A percentile compares a stretch with the other conserved stretches of the same genome.
phyloP scores from a whole-genome alignment of 352 stramenopile species.

The Pythium volutum region DNA sequence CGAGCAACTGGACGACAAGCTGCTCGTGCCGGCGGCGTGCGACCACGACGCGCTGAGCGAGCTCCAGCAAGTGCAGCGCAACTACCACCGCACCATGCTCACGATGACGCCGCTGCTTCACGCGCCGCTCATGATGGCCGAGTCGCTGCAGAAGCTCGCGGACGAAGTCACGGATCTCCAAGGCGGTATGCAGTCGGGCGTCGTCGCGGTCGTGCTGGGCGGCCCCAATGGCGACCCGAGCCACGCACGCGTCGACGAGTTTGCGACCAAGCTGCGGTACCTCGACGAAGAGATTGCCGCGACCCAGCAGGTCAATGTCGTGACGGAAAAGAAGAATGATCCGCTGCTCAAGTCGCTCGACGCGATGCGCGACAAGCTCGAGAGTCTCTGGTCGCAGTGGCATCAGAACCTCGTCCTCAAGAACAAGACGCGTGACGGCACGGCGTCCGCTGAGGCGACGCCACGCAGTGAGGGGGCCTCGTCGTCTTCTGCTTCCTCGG shows the following conservation, averaged over 20 bases:
- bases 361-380: slow-evolving; percentile 63
- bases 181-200: slow-evolving; percentile 40
- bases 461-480: background rate
- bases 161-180: slow-evolving; percentile 64
- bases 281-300: slow-evolving; percentile 65
- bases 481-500: background rate
- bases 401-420: slow-evolving; percentile 51
- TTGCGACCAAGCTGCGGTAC: slow-evolving; percentile 53
- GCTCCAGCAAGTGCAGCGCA: slow-evolving; percentile 58
- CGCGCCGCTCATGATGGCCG: slow-evolving; percentile 51
- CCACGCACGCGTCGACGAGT: slow-evolving; percentile 36
- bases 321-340: slow-evolving; percentile 78
- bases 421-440: slow-evolving; percentile 7
- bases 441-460: background rate
- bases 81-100: slow-evolving; percentile 59
- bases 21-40: slow-evolving; percentile 44
- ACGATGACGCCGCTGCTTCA: slow-evolving; percentile 58
- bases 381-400: slow-evolving; percentile 61
- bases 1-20: slow-evolving; percentile 62
- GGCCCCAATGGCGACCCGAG: slow-evolving; percentile 8
- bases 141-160: slow-evolving; percentile 49
- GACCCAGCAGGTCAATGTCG: slow-evolving; percentile 62
- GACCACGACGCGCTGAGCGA: slow-evolving; percentile 62
- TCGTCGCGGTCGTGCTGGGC: slow-evolving; percentile 29
- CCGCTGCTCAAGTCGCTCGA: slow-evolving; percentile 67